phyloP scores from a whole-genome alignment of 345 rosid species.

The Stellera chamaejasme region DNA sequence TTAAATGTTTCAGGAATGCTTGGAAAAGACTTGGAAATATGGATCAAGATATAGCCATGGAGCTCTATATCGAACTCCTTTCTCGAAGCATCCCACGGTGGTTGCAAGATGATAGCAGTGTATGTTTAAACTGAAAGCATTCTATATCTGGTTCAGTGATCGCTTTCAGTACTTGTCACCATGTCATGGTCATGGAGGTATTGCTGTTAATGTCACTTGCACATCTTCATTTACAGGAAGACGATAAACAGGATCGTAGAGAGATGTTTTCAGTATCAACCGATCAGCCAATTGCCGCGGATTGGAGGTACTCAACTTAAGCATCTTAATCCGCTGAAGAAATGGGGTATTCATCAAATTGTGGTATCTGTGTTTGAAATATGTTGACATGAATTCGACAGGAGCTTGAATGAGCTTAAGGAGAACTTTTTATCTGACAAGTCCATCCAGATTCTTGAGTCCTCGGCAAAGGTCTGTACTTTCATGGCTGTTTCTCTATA shows the following conservation, averaged over 20 bases:
- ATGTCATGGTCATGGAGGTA: constrained; percentile 3
- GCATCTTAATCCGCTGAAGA: background rate
- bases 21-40: constrained; percentile 40
- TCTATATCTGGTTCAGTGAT: background rate
- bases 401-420: constrained; percentile 12
- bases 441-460: constrained; percentile 3
- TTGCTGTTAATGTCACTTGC: constrained; percentile 3
- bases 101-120: constrained; percentile 17
- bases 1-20: constrained; percentile 28
- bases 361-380: too few species aligned
- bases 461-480: constrained; percentile 11
- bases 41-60: constrained; percentile 45
- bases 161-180: background rate
- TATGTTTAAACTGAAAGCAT: constrained; percentile 7
- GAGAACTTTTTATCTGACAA: constrained; percentile 5
- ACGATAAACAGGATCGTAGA: constrained; percentile 4
- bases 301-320: constrained; percentile 19
- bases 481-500: too few species aligned
- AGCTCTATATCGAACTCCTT: constrained; percentile 33
- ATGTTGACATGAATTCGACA: background rate
- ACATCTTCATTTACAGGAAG: constrained; percentile 16
- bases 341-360: too few species aligned
- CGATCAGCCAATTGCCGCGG: constrained; percentile 3
- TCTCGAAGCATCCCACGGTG: constrained; percentile 27
- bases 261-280: background rate